phyloP scores from a whole-genome alignment of 2,329 filamentous ascomycete species.

The Sporothrix humicola region DNA sequence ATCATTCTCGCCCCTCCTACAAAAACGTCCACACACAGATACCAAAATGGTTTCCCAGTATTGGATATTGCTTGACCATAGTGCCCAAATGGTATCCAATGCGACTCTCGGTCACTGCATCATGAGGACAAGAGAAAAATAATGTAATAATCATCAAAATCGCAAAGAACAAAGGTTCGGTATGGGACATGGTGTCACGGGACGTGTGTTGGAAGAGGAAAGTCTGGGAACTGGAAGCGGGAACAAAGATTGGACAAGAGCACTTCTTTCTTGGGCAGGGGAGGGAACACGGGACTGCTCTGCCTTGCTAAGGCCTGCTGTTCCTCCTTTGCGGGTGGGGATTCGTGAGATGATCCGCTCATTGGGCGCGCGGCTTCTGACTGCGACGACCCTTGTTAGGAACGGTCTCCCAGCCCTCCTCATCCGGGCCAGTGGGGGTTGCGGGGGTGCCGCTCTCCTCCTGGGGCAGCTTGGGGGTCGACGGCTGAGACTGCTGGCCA shows the following conservation, averaged over 20 bases:
- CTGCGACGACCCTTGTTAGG: constrained; percentile 49
- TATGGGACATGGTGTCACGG: neutral
- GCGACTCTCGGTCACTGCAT: neutral
- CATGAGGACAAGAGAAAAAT: neutral
- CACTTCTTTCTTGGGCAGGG: neutral
- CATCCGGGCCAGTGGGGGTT: constrained; percentile 46
- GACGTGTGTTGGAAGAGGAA: neutral
- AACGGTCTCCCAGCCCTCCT: constrained; percentile 70
- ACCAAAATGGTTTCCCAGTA: constrained; percentile 17
- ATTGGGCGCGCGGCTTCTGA: constrained; percentile 39
- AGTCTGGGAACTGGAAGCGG: neutral
- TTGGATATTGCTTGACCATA: neutral
- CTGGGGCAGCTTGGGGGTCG: constrained; percentile 42
- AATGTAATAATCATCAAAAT: neutral
- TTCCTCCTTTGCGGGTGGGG: constrained; percentile 9
- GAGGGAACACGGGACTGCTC: constrained; percentile 15
- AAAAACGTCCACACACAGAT: neutral
- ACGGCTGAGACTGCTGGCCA: constrained; percentile 43
- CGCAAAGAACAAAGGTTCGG: neutral
- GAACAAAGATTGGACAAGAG: neutral
- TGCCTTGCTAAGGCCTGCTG: constrained; percentile 11
- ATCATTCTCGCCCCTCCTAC: neutral
- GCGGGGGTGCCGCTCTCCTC: constrained; percentile 42
- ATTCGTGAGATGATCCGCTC: neutral
- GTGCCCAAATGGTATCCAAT: constrained; percentile 23